These are phyloP conservation scores for Aspergillus glaucus DNA, from an alignment of 2,329 filamentous ascomycete genomes.

Conservation along the genomic window DNA sequence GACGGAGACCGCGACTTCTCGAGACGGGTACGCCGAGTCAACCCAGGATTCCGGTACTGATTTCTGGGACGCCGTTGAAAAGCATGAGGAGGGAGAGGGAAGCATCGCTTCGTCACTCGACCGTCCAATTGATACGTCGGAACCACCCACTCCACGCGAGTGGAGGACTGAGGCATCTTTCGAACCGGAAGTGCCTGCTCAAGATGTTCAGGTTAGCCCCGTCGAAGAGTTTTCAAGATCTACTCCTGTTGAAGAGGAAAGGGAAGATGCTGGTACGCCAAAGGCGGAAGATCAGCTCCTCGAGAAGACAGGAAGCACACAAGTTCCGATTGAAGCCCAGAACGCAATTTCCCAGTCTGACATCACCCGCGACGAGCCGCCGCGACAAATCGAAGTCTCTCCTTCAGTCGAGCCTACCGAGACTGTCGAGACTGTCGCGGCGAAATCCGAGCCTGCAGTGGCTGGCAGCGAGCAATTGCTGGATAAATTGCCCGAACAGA, in stretches of 20 bases:
- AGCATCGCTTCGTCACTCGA: no score
- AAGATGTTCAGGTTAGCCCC: background rate
- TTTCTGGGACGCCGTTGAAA: no score
- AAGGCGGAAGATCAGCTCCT: background rate
- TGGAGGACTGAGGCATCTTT: background rate
- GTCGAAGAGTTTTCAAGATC: background rate
- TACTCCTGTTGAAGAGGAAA: background rate
- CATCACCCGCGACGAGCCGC: background rate
- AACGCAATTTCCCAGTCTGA: background rate
- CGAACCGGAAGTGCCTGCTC: background rate
- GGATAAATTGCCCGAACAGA: background rate
- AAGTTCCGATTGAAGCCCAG: background rate
- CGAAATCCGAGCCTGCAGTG: background rate
- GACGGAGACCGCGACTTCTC: background rate
- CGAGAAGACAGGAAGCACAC: background rate
- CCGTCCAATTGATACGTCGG: no score
- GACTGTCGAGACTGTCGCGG: no score
- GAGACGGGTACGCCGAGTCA: background rate
- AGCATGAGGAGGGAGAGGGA: no score
- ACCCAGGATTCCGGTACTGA: no score
- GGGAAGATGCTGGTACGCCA: background rate
- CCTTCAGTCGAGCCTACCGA: no score
- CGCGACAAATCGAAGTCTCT: no score
- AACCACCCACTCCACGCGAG: no score
- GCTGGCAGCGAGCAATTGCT: conserved; percentile 2